Percentiles rank a stretch among this genome's conserved stretches.
Conservation (phyloP, 495 filamentous ascomycete species). For the Aeminium ludgeri region DNA sequence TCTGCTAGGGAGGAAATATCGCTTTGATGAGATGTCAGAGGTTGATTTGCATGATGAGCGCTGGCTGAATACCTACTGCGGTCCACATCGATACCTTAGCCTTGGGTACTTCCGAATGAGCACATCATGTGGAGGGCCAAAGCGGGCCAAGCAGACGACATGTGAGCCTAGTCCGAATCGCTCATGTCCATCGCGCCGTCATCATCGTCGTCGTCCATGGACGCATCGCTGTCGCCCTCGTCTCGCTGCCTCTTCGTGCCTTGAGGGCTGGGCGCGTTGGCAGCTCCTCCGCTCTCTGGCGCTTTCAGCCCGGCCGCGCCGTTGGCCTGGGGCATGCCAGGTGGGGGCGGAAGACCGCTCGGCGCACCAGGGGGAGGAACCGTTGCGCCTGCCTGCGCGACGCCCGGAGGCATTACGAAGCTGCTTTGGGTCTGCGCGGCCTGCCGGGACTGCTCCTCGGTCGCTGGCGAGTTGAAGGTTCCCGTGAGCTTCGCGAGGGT, state of each 20-base stretch:
- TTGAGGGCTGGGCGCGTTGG: constrained; percentile 17
- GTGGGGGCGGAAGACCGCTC: constrained; percentile 1
- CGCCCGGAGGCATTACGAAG: constrained; percentile 8
- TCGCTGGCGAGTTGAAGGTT: constrained; percentile 36
- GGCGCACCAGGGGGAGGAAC: background rate
- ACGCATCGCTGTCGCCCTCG: constrained; percentile 20
- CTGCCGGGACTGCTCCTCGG: background rate
- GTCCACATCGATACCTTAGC: background rate
- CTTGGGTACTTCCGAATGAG: background rate
- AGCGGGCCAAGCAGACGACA: too few species aligned
- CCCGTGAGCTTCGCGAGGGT: constrained; percentile 79
- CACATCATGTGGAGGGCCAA: background rate
- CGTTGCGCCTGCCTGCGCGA: background rate
- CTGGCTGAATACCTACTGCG: background rate
- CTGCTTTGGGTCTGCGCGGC: constrained; percentile 2
- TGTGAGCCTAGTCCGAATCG: constrained; percentile 16
- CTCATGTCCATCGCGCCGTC: constrained; percentile 22
- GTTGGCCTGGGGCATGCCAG: constrained; percentile 3
- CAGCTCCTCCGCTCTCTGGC: constrained; percentile 33
- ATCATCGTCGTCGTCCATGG: constrained; percentile 21
- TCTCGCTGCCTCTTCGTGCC: constrained; percentile 19
- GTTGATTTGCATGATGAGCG: background rate
- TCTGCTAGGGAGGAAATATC: background rate
- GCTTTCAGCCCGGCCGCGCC: constrained; percentile 25
- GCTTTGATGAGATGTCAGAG: background rate